Conservation (phyloP, 257 asterid species). For the Fraxinus cuspidata region DNA sequence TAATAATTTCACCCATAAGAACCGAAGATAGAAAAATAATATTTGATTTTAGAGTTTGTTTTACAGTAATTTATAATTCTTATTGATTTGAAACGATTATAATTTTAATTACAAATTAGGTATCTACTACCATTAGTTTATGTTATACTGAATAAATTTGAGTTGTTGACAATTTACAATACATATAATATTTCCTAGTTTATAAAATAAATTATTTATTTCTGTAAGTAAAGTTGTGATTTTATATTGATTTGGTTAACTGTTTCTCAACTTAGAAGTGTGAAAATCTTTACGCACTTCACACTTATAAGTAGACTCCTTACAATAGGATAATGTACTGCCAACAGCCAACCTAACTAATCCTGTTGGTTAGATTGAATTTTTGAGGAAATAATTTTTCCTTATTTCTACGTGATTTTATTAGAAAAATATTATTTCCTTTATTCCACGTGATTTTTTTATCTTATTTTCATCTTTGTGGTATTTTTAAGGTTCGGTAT, state of each 20-base stretch:
- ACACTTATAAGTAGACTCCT: too few relatives aligned
- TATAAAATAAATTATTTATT: neutral
- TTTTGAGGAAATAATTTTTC: too few relatives aligned
- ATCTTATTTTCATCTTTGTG: too few relatives aligned
- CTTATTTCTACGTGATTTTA: too few relatives aligned
- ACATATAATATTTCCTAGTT: neutral
- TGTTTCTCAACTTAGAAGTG: neutral
- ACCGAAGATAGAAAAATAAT: too few relatives aligned
- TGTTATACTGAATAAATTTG: neutral
- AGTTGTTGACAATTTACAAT: neutral
- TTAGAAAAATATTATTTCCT: too few relatives aligned
- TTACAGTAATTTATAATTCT: too few relatives aligned
- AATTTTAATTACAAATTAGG: neutral
- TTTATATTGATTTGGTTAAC: neutral
- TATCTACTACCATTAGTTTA: neutral
- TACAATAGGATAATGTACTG: slow-evolving; percentile 21
- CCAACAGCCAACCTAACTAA: neutral
- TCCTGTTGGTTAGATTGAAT: neutral
- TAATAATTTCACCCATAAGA: neutral
- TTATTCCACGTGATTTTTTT: too few relatives aligned
- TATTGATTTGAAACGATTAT: too few relatives aligned
- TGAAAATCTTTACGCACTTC: neutral
- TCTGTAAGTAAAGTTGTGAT: too few relatives aligned
- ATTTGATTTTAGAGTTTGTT: too few relatives aligned
- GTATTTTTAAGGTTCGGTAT: too few relatives aligned